Base-by-base conservation (phyloP, 768 basidiomycete genomes). In the Lactarius hengduanensis region DNA sequence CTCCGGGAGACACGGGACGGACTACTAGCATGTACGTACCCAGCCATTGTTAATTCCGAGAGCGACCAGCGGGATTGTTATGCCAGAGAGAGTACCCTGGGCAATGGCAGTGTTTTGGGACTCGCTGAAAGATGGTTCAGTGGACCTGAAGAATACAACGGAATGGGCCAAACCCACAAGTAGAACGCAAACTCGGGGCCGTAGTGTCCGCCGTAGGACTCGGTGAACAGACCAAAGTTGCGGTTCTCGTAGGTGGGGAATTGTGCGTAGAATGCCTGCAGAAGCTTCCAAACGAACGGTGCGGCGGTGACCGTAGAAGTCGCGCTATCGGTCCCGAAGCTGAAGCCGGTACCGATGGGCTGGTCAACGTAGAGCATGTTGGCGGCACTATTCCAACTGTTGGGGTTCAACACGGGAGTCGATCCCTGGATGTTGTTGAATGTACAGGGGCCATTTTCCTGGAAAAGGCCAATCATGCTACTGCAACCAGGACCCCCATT, bases 21-120 rank as follows among this genome's bases (percentile, higher is more conserved):
- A 84, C 77, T 30, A 83, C 83, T 15, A 85, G 74, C 9, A 80
- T 83, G 18, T 84, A 53, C 50, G 50, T 15, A 53, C 50, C 50
- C 50, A 53, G 1, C 50, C 50, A 53, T 53, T 15, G 26, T 53
- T 53, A 13, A 53, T 53, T 15, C 50, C 50, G 26, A 53, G 50
- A 15, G 50, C 50, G 22, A 53, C 77, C 10, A 85, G 78, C 64
- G 84, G 84, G n/a, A 85, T 75, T 6, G 70, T 75, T 6, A 80
- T 69, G 1, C 83, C 84, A 2, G 72, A 70, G 3, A 80, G 68
- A 0, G 72, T 76, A 7, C 80, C 80, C 4, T 74, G 73, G 28
- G 76, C 77, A 59, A 85, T 84, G 20, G 82, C 82, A 40, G 79
- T 73, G 64, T 85, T 84, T 71, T 84, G 83, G 77, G 84, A 83